These are phyloP conservation scores for Daldinia concentrica DNA, from an alignment of 495 filamentous ascomycete genomes.

Conservation along the genomic window DNA sequence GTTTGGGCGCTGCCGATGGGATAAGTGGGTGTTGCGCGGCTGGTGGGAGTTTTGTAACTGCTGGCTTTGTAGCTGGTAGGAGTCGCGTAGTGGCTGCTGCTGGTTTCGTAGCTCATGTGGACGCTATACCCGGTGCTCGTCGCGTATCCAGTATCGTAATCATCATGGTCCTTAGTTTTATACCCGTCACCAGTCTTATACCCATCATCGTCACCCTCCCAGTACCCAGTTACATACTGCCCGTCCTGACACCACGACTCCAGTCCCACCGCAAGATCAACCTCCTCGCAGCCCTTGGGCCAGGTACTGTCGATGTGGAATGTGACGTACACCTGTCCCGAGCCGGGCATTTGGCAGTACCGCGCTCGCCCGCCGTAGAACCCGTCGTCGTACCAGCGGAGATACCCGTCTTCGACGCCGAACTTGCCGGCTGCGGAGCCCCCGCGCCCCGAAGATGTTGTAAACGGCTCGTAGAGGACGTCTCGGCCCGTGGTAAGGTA, in stretches of 20 bases:
- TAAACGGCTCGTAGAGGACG: slow-evolving; percentile 13
- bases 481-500: slow-evolving; percentile 1
- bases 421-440: slow-evolving; percentile 6
- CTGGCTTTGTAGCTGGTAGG: background rate
- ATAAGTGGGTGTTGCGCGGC: background rate
- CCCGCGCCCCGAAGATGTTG: background rate
- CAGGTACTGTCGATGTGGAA: slow-evolving; percentile 17
- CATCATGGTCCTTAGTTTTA: background rate
- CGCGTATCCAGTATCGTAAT: background rate
- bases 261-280: slow-evolving; percentile 7
- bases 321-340: slow-evolving; percentile 20
- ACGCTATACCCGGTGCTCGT: background rate
- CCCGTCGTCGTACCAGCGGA: slow-evolving; percentile 26
- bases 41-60: background rate
- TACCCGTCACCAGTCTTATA: background rate
- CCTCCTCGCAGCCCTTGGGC: slow-evolving; percentile 25
- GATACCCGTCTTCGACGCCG: slow-evolving; percentile 11
- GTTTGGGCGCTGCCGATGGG: background rate
- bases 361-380: slow-evolving; percentile 28
- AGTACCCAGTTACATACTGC: no score
- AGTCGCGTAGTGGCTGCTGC: background rate
- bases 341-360: slow-evolving; percentile 14
- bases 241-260: background rate
- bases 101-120: background rate
- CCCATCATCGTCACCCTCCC: background rate